A percentile compares a stretch with the other conserved stretches of the same genome.
Evolutionary conservation across 805 yeast species (phyloP).

Genomic region (Nakazawaea laoshanensis): DNA sequence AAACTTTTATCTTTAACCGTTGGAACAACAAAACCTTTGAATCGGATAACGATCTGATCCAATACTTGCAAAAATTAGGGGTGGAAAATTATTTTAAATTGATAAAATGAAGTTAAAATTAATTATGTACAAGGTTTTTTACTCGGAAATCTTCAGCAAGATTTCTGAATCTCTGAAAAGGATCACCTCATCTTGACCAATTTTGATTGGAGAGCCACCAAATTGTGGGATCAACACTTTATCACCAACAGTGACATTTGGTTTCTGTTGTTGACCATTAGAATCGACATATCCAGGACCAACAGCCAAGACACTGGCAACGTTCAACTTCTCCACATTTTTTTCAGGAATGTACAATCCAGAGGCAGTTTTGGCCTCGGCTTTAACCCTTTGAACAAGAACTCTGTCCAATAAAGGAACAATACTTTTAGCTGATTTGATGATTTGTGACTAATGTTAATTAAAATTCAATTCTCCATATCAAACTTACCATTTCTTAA

Average conservation of each 20-base stretch:
- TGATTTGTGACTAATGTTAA: conserved; percentile 46
- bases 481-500: no score
- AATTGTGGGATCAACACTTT: conserved; percentile 88
- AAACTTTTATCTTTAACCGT: conserved; percentile 43
- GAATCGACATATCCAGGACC: conserved; percentile 87
- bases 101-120: neutral
- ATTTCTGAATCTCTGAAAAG: conserved; percentile 92
- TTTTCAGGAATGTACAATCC: conserved; percentile 94
- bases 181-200: conserved; percentile 75
- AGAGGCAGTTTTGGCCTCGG: conserved; percentile 82
- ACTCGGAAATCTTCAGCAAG: conserved; percentile 79
- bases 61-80: conserved; percentile 39
- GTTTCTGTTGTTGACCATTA: conserved; percentile 64
- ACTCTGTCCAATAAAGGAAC: conserved; percentile 94
- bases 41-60: conserved; percentile 40
- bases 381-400: conserved; percentile 89
- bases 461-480: no score
- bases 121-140: conserved; percentile 1
- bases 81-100: conserved; percentile 52
- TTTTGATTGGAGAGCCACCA: conserved; percentile 86
- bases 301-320: conserved; percentile 86
- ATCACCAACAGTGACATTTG: conserved; percentile 84
- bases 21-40: conserved; percentile 61
- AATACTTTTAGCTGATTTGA: conserved; percentile 79
- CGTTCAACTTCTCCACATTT: conserved; percentile 88